Evolutionary conservation across 2,329 filamentous ascomycete species (phyloP), one percentile per base, ranked within the genome.

Genomic region (Graphium sp.): DNA sequence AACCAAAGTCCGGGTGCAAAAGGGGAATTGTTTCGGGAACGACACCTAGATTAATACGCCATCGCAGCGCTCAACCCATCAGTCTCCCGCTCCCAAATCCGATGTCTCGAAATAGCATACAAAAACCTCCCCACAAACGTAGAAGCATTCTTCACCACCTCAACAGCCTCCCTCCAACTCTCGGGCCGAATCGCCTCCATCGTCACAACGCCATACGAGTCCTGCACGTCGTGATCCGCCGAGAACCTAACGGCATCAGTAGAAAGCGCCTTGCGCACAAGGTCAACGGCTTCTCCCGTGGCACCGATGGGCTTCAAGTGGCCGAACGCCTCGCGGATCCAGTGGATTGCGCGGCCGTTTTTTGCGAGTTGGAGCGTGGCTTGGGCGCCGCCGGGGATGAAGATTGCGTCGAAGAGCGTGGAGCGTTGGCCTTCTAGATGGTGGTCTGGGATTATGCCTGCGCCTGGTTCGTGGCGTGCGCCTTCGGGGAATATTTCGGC

Each of bases 251-350:
- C 36, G 0, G 72, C 65, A 12, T 61, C 52, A 2, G 45, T 48
- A 1, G 61, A 64, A 0, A 62, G 27, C 0, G 62, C 59, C 21
- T 49, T 42, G 12, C 56, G 44, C 17, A 87, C 58, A 22, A 87
- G 54, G 3, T 67, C 56, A 1, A 81, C 67, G 0, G 61, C 80
- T 43, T 84, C 78, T 1, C 77, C 80, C 0, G 74, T 77, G 0
- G 74, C 82, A 2, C 71, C 81, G 15, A 89, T 77, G 2, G 78
- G 57, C 58, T 89, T 89, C 28, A 84, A 59, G 37, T 89, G 81
- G 0, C 79, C 80, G 39, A 87, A 89, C 0, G 80, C 75, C 47
- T 89, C 82, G 3, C 76, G 66, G 4, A 87, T 54, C 68, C 76
- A 89, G 54, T 87, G 75, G 2, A 78, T 44, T 0, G 77, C 77